These are phyloP conservation scores for Rhodamnia argentea DNA, from an alignment of 345 rosid genomes.

Conservation along the genomic window DNA sequence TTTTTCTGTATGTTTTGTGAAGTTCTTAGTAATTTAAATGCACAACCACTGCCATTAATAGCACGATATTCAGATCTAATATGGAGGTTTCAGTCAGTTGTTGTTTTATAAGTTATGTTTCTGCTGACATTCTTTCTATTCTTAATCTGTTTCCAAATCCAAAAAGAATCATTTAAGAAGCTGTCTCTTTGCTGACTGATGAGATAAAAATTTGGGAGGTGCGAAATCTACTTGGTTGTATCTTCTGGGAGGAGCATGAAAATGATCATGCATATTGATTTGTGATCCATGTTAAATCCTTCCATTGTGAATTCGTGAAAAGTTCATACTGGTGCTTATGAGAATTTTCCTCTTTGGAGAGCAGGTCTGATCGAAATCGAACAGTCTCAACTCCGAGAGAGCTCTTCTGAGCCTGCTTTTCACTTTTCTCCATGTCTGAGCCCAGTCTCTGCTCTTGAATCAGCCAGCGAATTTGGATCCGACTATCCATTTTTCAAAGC, in stretches of 20 bases:
- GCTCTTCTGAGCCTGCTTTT: not conserved
- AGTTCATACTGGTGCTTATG: not conserved
- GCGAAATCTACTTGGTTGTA: not conserved
- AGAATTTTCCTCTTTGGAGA: not conserved
- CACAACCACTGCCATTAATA: accelerated
- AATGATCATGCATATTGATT: too few species aligned
- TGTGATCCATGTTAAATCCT: not conserved
- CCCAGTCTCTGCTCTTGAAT: not conserved
- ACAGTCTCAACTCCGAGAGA: not conserved
- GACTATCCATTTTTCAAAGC: not conserved
- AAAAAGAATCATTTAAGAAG: not conserved
- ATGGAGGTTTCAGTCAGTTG: not conserved
- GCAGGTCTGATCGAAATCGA: not conserved
- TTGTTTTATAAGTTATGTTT: not conserved
- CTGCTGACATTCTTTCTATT: not conserved
- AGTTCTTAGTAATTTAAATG: too few species aligned
- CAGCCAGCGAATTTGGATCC: not conserved
- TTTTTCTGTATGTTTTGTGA: too few species aligned
- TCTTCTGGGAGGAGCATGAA: not conserved
- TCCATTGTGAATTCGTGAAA: not conserved
- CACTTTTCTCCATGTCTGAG: too few species aligned
- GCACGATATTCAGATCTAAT: not conserved
- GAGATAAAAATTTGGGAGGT: not conserved
- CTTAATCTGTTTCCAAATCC: not conserved
- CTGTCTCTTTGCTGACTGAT: not conserved